Evolutionary conservation across 345 rosid genomes (phyloP).

Genomic region (Eutrema heterophyllum): DNA sequence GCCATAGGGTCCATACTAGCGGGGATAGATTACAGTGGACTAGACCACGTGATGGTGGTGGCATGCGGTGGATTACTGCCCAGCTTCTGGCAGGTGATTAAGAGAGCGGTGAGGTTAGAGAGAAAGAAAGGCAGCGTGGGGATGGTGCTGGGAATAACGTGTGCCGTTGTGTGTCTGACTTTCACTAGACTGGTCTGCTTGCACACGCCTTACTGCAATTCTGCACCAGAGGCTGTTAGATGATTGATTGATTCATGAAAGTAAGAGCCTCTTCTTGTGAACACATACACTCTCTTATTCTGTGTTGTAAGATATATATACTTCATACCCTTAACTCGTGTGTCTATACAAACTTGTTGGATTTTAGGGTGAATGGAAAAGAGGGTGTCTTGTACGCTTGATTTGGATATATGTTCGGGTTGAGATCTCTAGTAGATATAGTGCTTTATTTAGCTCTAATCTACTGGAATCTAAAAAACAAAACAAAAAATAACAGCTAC

Average conservation of each 20-base stretch:
- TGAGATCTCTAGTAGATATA: slow-evolving; percentile 1
- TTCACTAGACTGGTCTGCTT: slow-evolving; percentile 87
- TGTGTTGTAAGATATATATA: slow-evolving; percentile 25
- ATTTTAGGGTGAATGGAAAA: slow-evolving; percentile 11
- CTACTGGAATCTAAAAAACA: neutral
- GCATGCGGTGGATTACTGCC: slow-evolving; percentile 91
- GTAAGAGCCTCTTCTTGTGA: neutral
- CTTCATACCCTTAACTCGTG: slow-evolving; percentile 7
- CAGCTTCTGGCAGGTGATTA: slow-evolving; percentile 51
- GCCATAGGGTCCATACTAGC: slow-evolving; percentile 91
- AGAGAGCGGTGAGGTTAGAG: slow-evolving; percentile 66
- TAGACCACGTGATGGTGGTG: slow-evolving; percentile 88
- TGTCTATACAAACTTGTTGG: slow-evolving; percentile 11
- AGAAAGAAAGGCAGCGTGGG: slow-evolving; percentile 56
- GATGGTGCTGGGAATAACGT: slow-evolving; percentile 54
- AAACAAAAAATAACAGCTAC: neutral
- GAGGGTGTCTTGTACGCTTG: slow-evolving; percentile 4
- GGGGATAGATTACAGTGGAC: slow-evolving; percentile 89
- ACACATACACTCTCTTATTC: neutral
- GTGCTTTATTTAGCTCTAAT: neutral
- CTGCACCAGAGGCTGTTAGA: slow-evolving; percentile 97
- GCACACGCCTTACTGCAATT: slow-evolving; percentile 95
- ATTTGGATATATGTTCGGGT: neutral
- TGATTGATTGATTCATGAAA: neutral
- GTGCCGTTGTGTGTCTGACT: slow-evolving; percentile 74